Percentiles rank a stretch among this genome's conserved stretches.
Conservation (phyloP, 2,329 filamentous ascomycete genomes). For the Volutella citrinella region DNA sequence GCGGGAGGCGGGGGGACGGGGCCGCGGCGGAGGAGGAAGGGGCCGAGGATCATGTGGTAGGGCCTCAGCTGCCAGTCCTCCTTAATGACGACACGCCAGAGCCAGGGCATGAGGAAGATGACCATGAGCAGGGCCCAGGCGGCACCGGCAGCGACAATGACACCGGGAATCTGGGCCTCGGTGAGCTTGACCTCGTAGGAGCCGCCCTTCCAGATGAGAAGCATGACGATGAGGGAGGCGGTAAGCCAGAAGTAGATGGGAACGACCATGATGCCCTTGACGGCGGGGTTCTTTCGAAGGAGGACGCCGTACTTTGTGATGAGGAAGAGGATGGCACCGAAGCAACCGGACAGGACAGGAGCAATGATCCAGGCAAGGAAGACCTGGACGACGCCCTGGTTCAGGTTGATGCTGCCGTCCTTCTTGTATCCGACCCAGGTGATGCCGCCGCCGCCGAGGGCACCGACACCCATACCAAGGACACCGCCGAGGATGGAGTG, state of each 20-base stretch:
- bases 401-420: conserved; percentile 33
- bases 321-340: conserved; percentile 53
- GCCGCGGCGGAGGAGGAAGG: conserved; percentile 45
- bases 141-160: conserved; percentile 51
- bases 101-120: conserved; percentile 56
- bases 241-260: conserved; percentile 58
- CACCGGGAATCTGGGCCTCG: conserved; percentile 46
- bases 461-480: conserved; percentile 56
- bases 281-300: conserved; percentile 49
- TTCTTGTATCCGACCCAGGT: conserved; percentile 50
- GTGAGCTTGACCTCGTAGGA: conserved; percentile 45
- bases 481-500: conserved; percentile 60
- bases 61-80: conserved; percentile 59
- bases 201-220: conserved; percentile 57
- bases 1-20: conserved; percentile 39
- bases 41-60: conserved; percentile 53
- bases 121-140: conserved; percentile 47
- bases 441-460: conserved; percentile 48
- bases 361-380: conserved; percentile 61
- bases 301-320: conserved; percentile 57
- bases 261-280: conserved; percentile 49
- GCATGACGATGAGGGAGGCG: conserved; percentile 53
- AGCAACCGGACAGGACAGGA: conserved; percentile 51
- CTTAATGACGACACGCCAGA: conserved; percentile 56
- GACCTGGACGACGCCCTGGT: conserved; percentile 53